Evolutionary conservation across 2,329 filamentous ascomycete genomes (phyloP), one percentile per base, ranked within the genome.

Genomic region (Penicillium sclerotiorum): DNA sequence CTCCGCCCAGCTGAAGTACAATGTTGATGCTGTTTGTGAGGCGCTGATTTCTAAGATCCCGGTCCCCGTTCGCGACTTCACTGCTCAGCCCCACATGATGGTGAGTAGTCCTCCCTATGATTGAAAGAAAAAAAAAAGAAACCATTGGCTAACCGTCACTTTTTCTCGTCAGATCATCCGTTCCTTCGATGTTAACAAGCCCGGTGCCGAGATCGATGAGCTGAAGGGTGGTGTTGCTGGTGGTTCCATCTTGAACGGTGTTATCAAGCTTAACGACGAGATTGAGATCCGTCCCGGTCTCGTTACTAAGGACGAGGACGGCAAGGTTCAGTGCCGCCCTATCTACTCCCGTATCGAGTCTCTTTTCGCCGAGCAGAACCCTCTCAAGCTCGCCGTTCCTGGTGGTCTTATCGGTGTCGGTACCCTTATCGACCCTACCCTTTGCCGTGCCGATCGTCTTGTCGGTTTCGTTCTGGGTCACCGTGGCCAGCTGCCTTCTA

Each of bases 101-200:
- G 43, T 46, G 38, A 28, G 43, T n/a, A n/a, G n/a, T n/a, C n/a
- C n/a, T n/a, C n/a, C n/a, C 8, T 23, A 5, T 6, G 8, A 17
- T 22, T 25, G 21, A 7, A 2, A n/a, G 18, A n/a, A 21, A 22
- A 5, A 12, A 13, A 3, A 32, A 13, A 30, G 6, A 32, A 28
- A 4, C 11, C 8, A 13, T 5, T 22, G 23, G 30, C 40, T 43
- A 33, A 43, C 13, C 4, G 4, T 12, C 17, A 18, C 13, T 33
- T 30, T 15, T 30, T 8, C 8, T 22, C 17, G 12, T 21, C 15
- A 46, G 43, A 87, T 99, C 70, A 99, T 99, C 73, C 90, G 94
- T 74, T 97, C 93, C 2, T 99, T 99, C 73, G 94, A 99, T 69
- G 95, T 99, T 68, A 99, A 99, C 85, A 99, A 99, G 83, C 94